Conservation (phyloP, 768 basidiomycete species). For the Clavulina sp. region DNA sequence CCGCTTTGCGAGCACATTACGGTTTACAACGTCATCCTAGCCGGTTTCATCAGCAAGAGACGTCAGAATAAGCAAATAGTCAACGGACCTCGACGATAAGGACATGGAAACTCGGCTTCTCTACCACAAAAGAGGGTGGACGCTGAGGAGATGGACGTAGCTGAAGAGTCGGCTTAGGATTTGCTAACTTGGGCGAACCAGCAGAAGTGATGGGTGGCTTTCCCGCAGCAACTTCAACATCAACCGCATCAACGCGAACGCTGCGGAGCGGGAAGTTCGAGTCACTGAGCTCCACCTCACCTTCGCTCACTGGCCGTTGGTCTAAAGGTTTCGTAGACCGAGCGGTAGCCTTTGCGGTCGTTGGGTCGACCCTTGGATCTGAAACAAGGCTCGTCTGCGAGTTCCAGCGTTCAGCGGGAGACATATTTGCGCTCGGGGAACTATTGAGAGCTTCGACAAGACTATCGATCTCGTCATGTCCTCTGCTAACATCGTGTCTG, state of each 20-base stretch:
- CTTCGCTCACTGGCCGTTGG: neutral
- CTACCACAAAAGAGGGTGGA: too few species aligned
- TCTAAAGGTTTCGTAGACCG: neutral
- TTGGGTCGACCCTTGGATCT: neutral
- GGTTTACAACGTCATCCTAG: slow-evolving; percentile 60
- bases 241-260: slow-evolving; percentile 6
- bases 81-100: slow-evolving; percentile 47
- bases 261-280: neutral
- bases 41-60: neutral
- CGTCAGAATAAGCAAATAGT: neutral
- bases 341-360: neutral
- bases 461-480: slow-evolving; percentile 24
- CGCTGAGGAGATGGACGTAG: too few species aligned
- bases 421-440: too few species aligned
- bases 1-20: slow-evolving; percentile 48
- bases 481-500: slow-evolving; percentile 2
- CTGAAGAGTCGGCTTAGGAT: too few species aligned
- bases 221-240: too few species aligned
- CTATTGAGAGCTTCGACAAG: slow-evolving; percentile 35
- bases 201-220: too few species aligned
- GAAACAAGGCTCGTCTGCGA: too few species aligned
- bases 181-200: too few species aligned
- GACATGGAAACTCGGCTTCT: too few species aligned
- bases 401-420: too few species aligned
- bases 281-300: neutral